phyloP scores from a whole-genome alignment of 108 stramenopile species.

The Nitzschia putrida region DNA sequence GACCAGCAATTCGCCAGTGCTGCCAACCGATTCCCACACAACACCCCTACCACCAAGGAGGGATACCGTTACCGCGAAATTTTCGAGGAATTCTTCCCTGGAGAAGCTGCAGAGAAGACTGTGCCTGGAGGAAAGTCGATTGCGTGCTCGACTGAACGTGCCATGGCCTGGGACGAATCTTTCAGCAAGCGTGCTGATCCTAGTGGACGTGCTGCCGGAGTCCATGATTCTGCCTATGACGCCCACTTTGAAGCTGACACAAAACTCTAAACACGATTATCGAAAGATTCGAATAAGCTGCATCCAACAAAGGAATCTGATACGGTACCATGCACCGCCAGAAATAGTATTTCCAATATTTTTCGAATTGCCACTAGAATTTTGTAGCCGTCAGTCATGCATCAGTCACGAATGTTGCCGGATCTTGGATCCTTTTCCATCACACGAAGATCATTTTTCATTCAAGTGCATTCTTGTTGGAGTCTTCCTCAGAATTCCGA shows the following conservation, averaged over 20 bases:
- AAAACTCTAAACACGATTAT: not conserved
- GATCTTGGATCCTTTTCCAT: too few species aligned
- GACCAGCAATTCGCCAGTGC: conserved; percentile 94
- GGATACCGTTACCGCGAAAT: conserved; percentile 96
- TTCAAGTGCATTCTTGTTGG: too few species aligned
- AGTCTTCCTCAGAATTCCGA: too few species aligned
- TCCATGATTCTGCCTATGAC: conserved; percentile 91
- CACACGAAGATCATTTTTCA: too few species aligned
- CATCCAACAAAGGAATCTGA: too few species aligned
- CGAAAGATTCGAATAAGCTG: too few species aligned
- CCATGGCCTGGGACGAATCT: conserved; percentile 94
- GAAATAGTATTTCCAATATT: too few species aligned
- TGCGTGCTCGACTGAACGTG: conserved; percentile 97
- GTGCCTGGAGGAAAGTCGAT: conserved; percentile 97
- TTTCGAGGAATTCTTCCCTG: conserved; percentile 97
- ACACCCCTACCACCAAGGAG: conserved; percentile 98
- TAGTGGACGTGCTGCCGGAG: conserved; percentile 95
- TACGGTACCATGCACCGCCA: too few species aligned
- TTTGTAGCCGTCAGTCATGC: too few species aligned
- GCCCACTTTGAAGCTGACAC: conserved; percentile 81
- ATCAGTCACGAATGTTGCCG: too few species aligned
- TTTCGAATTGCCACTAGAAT: too few species aligned
- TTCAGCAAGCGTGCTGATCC: conserved; percentile 89
- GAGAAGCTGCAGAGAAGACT: conserved; percentile 92
- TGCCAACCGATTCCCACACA: conserved; percentile 92